These are phyloP conservation scores for Sarocladiaceae sp. DNA, from an alignment of 2,329 filamentous ascomycete genomes.

Conservation along the genomic window DNA sequence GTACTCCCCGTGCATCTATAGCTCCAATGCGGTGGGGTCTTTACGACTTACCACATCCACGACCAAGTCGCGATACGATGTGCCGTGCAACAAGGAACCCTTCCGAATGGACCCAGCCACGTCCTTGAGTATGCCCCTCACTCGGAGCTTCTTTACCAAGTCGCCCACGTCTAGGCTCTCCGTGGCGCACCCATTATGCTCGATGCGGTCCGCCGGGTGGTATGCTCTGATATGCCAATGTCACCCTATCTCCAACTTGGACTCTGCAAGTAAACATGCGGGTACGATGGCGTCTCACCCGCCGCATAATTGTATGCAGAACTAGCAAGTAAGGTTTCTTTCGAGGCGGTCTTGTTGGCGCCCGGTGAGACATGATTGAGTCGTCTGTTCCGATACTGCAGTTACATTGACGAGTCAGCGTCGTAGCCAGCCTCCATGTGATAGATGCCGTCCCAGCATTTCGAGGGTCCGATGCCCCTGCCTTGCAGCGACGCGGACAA, in stretches of 20 bases:
- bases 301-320: neutral
- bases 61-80: neutral
- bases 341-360: neutral
- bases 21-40: neutral
- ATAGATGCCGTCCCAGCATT: neutral
- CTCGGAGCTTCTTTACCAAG: neutral
- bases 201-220: neutral
- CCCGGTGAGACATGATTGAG: neutral
- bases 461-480: too few species aligned
- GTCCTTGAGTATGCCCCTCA: neutral
- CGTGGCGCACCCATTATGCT: neutral
- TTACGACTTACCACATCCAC: neutral
- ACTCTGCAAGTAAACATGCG: neutral
- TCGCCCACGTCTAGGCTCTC: neutral
- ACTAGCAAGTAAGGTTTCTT: neutral
- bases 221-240: too few species aligned
- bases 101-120: neutral
- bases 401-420: slow-evolving; percentile 5
- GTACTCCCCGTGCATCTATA: neutral
- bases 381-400: neutral
- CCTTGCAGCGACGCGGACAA: too few species aligned
- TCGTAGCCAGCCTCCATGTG: neutral
- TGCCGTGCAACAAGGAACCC: neutral
- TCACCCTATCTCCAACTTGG: neutral
- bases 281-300: neutral